Evolutionary conservation across 2,329 filamentous ascomycete species (phyloP), one percentile per base, ranked within the genome.

Genomic region (Fusarium sp.): DNA sequence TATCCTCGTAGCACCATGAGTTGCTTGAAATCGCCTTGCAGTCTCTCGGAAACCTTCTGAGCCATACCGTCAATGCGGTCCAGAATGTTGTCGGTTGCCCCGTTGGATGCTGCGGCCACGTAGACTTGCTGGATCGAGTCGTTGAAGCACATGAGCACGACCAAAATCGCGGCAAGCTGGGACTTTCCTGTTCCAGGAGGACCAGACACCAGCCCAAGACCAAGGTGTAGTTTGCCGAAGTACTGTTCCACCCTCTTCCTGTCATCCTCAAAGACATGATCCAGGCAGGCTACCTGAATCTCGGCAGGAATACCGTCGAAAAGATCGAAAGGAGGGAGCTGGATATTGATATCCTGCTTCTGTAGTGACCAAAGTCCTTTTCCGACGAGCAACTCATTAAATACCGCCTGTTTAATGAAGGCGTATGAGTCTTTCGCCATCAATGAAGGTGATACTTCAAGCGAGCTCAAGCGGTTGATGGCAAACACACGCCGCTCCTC

Each of bases 321-420:
- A 2, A 63, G 2, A 5, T 68, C 16, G 0, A 63, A 34, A 0
- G 14, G 5, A 20, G 51, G 34, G 0, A 58, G 4, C 0, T n/a
- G 2, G 0, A 34, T 2, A 0, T 15, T 22, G 0, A 30, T 1
- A 0, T 15, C 24, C 0, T 5, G 5, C 0, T 29, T 34, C 0
- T 10, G 10, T 0, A 50, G 0, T 3, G 27, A 8, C 57, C 63
- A 63, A 1, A 67, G 25, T 0, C 57, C 63, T 18, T 53, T 22
- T 0, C 47, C 65, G 1, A 50, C 1, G 3, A 68, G 16, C 0
- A 63, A 6, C 14, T 40, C 20, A 5, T 67, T 54, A 7, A 67
- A 42, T 0, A 50, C 6, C 3, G 40, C 30, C 1, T 24, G 9
- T 6, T 27, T 66, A 1, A 5, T 20, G 18, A 0, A 1, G 3